Evolutionary conservation across 2,329 filamentous ascomycete genomes (phyloP), one percentile per base, ranked within the genome.

Genomic region (Colletotrichum cereale): DNA sequence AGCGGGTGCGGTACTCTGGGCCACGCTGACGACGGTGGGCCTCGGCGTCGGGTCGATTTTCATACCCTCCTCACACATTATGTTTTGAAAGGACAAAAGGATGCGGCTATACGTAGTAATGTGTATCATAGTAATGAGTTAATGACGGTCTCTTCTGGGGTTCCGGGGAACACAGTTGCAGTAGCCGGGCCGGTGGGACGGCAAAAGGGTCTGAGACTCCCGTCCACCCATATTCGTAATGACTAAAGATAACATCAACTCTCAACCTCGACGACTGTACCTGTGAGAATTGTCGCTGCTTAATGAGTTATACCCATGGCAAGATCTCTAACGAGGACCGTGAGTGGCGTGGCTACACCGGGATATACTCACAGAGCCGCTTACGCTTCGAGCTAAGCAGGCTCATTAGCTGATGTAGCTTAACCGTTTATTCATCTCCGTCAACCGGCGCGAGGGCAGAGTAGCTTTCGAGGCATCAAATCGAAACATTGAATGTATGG

Each of bases 1-100:
- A 1, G 57, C 74, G 38, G 75, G 78, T 21, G 75, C 76, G 12
- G 68, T 75, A 44, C 48, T 78, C 12, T 80, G 77, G 74, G 77
- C 75, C 38, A 48, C 75, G n/a, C 42, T 79, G 36, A 66, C 77
- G 2, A 77, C 76, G 5, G 66, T 71, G 11, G 72, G 60, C 24
- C n/a, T 77, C n/a, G 74, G 73, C 1, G 73, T 75, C 7, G 73
- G 75, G 14, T 73, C 75, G 26, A 38, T 74, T 8, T 77, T 76
- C 24, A 67, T 76, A 50, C 75, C 75, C 38, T 62, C 75, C 38
- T 62, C 66, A 34, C 66, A 71, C 42, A 60, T 64, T 42, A 42
- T 73, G 31, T 73, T 71, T 48, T 66, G 42, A 71, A 4, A 21
- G 10, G 24, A 36, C 21, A 21, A 21, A 40, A 18, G 18, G 16